Percentiles rank a stretch among this genome's conserved stretches.
Evolutionary conservation across 23 red algal species (phyloP).

Genomic region (Gracilariopsis chorda): DNA sequence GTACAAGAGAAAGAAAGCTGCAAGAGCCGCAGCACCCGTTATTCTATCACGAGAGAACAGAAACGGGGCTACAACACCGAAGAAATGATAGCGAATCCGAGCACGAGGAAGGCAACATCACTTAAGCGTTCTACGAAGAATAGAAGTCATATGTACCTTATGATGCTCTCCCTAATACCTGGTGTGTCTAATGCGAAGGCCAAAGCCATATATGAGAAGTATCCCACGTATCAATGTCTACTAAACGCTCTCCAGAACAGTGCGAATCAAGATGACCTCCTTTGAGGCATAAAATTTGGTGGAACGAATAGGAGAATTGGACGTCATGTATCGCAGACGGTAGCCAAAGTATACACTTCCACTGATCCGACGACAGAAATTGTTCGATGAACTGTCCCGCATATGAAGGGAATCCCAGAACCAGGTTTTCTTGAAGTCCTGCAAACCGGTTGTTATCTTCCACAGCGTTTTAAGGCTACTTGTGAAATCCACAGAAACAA

Average conservation of each 20-base stretch:
- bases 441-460: too few species aligned
- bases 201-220: background rate
- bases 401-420: too few species aligned
- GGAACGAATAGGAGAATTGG: constrained; percentile 3
- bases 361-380: background rate
- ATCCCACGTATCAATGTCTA: constrained; percentile 13
- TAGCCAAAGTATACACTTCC: constrained; percentile 13
- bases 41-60: too few species aligned
- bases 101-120: too few species aligned
- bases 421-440: too few species aligned
- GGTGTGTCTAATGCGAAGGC: background rate
- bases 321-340: background rate
- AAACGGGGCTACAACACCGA: too few species aligned
- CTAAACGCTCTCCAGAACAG: background rate
- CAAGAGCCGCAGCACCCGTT: background rate
- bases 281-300: background rate
- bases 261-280: background rate
- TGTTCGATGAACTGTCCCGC: too few species aligned
- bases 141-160: background rate
- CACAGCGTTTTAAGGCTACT: too few species aligned
- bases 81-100: too few species aligned
- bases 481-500: too few species aligned
- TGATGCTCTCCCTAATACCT: constrained; percentile 7
- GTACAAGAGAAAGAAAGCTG: background rate
- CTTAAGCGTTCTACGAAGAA: too few species aligned